Percentiles rank a stretch among this genome's conserved stretches.
phyloP scores from a whole-genome alignment of 2,329 filamentous ascomycete species.

The Colletotrichum costaricense region DNA sequence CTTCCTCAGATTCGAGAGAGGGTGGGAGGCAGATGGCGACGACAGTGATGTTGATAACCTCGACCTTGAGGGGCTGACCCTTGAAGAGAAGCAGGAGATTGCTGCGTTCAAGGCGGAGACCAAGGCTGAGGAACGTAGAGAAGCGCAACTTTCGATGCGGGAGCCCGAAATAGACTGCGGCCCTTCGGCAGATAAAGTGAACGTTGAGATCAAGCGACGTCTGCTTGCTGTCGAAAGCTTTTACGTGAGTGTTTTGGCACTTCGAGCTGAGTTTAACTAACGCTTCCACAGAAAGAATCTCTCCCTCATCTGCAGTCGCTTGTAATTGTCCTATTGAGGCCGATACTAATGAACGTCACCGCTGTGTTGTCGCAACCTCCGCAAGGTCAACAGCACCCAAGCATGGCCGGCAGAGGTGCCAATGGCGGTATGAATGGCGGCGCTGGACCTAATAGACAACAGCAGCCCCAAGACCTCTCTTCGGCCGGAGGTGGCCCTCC shows the following conservation, averaged over 20 bases:
- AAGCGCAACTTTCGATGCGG: slow-evolving; percentile 35
- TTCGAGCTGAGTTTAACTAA: slow-evolving; percentile 36
- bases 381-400: slow-evolving; percentile 56
- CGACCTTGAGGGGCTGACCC: slow-evolving; percentile 56
- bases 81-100: slow-evolving; percentile 55
- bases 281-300: slow-evolving; percentile 68
- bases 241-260: slow-evolving; percentile 74
- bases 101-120: slow-evolving; percentile 54
- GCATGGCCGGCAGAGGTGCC: slow-evolving; percentile 50
- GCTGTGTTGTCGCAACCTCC: slow-evolving; percentile 76
- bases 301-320: slow-evolving; percentile 91
- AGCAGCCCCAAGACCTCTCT: slow-evolving; percentile 41
- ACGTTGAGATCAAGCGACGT: slow-evolving; percentile 69
- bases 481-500: slow-evolving; percentile 37
- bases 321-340: slow-evolving; percentile 91
- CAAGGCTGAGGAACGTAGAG: slow-evolving; percentile 43
- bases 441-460: slow-evolving; percentile 44
- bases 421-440: slow-evolving; percentile 55
- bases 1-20: slow-evolving; percentile 92
- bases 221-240: slow-evolving; percentile 82
- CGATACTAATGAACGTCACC: slow-evolving; percentile 87
- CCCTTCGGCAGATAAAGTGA: slow-evolving; percentile 58
- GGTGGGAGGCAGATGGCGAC: slow-evolving; percentile 75
- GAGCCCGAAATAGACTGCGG: slow-evolving; percentile 59
- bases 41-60: slow-evolving; percentile 60